Percentiles rank a stretch among this genome's conserved stretches.
Conservation (phyloP, 1,284 basidiomycete species). For the Ustilago curta region DNA sequence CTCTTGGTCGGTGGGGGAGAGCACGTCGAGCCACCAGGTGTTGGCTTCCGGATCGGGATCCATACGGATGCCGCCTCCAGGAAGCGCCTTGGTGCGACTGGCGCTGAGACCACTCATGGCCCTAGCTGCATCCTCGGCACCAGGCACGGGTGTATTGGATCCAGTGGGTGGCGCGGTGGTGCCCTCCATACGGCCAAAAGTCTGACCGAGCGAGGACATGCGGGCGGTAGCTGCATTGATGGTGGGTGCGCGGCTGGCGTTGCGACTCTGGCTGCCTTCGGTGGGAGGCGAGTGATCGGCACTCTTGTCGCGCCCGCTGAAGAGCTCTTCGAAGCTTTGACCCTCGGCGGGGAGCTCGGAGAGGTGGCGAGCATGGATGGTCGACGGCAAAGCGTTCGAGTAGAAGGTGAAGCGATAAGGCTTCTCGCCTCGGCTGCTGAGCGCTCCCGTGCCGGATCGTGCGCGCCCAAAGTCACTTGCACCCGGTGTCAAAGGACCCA, state of each 20-base stretch:
- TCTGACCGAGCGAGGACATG: conserved; percentile 41
- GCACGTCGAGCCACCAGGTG: conserved; percentile 98
- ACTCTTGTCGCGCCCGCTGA: conserved; percentile 74
- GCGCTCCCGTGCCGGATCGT: conserved; percentile 38
- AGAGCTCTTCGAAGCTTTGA: conserved; percentile 92
- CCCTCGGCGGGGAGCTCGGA: conserved; percentile 93
- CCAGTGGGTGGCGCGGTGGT: conserved; percentile 59
- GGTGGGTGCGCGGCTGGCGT: conserved; percentile 48
- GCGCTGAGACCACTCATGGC: conserved; percentile 35
- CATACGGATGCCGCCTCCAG: conserved; percentile 63
- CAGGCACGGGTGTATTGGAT: conserved; percentile 53
- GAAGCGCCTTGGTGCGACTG: conserved; percentile 46
- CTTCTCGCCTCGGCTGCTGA: conserved; percentile 70
- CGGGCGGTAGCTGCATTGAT: conserved; percentile 44
- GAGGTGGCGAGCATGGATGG: conserved; percentile 92
- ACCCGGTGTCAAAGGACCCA: conserved; percentile 16
- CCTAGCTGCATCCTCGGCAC: conserved; percentile 23
- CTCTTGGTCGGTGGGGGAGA: conserved; percentile 94
- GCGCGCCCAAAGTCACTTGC: conserved; percentile 17
- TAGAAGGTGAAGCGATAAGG: conserved; percentile 99
- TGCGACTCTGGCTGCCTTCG: conserved; percentile 46
- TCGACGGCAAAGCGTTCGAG: conserved; percentile 89
- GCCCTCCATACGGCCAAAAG: conserved; percentile 54
- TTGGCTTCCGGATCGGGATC: conserved; percentile 74
- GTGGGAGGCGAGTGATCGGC: conserved; percentile 36